Evolutionary conservation across 192 early-diverging fungal species (phyloP).

Genomic region (Entomortierella chlamydospora): DNA sequence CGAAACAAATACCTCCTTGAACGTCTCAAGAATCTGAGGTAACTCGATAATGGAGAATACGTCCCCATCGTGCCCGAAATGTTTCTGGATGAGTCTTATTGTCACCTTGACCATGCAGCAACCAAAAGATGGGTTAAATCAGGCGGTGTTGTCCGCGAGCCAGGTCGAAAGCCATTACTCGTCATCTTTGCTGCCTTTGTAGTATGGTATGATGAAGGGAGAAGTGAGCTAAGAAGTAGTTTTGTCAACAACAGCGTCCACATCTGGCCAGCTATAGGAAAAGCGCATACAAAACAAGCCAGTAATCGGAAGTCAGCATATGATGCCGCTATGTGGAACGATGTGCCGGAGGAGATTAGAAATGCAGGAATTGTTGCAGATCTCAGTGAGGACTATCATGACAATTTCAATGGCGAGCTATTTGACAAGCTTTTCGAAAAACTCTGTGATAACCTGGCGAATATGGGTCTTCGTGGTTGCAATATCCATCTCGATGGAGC

Average conservation of each 20-base stretch:
- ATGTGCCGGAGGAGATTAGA: neutral
- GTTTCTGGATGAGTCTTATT: constrained; percentile 14
- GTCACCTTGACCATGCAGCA: constrained; percentile 6
- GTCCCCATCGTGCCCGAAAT: neutral
- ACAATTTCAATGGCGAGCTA: neutral
- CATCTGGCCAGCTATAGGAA: constrained; percentile 16
- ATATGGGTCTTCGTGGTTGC: neutral
- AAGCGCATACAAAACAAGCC: neutral
- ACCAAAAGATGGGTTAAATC: neutral
- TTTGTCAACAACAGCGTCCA: constrained; percentile 15
- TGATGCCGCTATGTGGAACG: neutral
- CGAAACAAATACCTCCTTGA: neutral
- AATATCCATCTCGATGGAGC: neutral
- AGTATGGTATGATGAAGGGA: neutral
- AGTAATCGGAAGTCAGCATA: neutral
- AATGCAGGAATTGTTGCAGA: too few relatives aligned
- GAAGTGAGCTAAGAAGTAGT: neutral
- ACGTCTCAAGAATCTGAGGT: constrained; percentile 1
- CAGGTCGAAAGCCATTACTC: constrained; percentile 10
- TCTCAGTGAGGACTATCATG: neutral
- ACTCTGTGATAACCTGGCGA: neutral
- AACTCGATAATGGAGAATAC: neutral
- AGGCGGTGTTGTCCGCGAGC: neutral
- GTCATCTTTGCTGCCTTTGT: constrained; percentile 23
- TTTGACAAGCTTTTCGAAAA: neutral